Evolutionary conservation across 2,329 filamentous ascomycete species (phyloP).

Genomic region (Hortaea sp.): DNA sequence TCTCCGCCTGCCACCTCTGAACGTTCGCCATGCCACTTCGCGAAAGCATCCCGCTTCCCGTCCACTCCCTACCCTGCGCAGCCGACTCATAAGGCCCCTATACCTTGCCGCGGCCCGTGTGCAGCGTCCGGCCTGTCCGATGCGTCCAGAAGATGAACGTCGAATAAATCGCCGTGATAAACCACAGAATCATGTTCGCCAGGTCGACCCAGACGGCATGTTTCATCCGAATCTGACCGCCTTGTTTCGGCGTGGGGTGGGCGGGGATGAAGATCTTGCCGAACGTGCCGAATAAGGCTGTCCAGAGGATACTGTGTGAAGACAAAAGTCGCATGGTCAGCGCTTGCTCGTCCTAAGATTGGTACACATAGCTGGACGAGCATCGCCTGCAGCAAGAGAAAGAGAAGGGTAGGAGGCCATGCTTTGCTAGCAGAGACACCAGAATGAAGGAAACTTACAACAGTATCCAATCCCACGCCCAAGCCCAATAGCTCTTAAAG

Average conservation of each 20-base stretch:
- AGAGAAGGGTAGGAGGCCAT: not conserved
- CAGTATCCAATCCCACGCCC: conserved; percentile 61
- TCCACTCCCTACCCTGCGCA: conserved; percentile 1
- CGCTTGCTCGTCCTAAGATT: not conserved
- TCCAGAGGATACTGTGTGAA: conserved; percentile 54
- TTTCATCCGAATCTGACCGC: conserved; percentile 65
- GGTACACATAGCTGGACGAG: not conserved
- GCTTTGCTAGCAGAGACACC: conserved; percentile 50
- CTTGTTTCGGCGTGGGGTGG: conserved; percentile 42
- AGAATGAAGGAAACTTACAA: conserved; percentile 33
- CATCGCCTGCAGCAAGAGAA: not conserved
- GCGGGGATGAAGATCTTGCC: conserved; percentile 69
- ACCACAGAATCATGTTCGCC: conserved; percentile 65
- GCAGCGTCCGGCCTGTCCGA: conserved; percentile 35
- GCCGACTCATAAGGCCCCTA: conserved; percentile 12
- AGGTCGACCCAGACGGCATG: conserved; percentile 78
- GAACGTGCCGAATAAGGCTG: conserved; percentile 74
- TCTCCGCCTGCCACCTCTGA: not conserved
- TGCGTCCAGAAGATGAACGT: conserved; percentile 50
- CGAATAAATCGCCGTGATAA: conserved; percentile 49
- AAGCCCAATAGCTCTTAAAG: conserved; percentile 42
- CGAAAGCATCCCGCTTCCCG: not conserved
- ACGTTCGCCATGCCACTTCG: not conserved
- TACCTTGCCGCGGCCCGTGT: conserved; percentile 23
- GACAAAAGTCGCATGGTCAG: too few species aligned